Evolutionary conservation across 306 rosid species (phyloP), one percentile per base, ranked within the genome.

Genomic region (Vicia faba): DNA sequence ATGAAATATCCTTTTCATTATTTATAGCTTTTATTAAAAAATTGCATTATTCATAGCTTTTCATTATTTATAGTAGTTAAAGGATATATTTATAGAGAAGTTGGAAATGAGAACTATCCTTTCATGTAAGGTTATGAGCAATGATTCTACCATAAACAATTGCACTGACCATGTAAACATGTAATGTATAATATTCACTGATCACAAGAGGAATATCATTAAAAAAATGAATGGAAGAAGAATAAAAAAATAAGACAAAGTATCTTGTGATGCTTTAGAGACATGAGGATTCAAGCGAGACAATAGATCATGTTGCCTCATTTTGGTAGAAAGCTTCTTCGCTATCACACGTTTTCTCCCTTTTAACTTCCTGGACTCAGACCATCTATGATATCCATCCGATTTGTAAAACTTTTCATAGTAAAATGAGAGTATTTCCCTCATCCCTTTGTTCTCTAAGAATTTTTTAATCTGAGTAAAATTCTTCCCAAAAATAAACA

Each of bases 341-440:
- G 20, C 20, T 72, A 71, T 78, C 11, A 69, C 55, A 67, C 83
- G 70, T 75, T 84, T 90, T 65, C 72, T 82, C 48, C 80, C 91
- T 70, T 84, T 84, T 40, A 50, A 26, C 61, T 87, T 87, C 77
- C 66, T 77, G 71, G 83, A 79, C 13, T 54, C 75, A 25, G 91
- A 80, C 96, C 95, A 87, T 80, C 88, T 87, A 65, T 66, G 44
- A 68, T 84, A 75, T 64, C 70, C 84, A 64, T 70, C 81, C 57
- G 92, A 80, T 57, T 84, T 77, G 72, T 90, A 84, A 84, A 90
- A 90, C 55, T 54, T 80, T 55, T 92, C 95, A 70, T 90, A 90
- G 80, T 87, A 90, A 75, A 87, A 85, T 14, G 89, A 82, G 20
- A 82, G 75, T 70, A 90, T 80, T 39, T 82, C 84, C 29, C 95